Base-by-base conservation (phyloP, 2,329 filamentous ascomycete genomes). In the Fusarium poae region DNA sequence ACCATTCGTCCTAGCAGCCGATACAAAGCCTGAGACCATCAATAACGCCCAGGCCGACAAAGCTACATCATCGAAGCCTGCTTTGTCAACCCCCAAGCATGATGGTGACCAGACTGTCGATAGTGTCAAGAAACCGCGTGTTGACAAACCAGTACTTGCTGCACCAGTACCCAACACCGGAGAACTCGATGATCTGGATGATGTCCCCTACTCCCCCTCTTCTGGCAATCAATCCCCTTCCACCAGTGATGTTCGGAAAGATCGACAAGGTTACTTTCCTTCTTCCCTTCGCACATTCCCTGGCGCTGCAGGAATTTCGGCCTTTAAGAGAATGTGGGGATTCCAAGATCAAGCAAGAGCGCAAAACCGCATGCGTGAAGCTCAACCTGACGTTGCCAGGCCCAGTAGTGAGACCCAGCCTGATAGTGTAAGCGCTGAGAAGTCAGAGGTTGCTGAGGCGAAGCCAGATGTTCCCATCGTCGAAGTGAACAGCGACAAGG, bases 251-350 rank as follows among this genome's bases (percentile, higher is more conserved):
- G 40, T 25, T 27, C 68, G 67, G 35, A 64, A 62, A n/a, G 62
- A 61, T 29, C 30, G 44, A n/a, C 55, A 60, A 58, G 52, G 56
- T 46, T 73, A 71, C 53, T 74, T 72, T 32, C 67, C 71, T 30
- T 69, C 69, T n/a, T 62, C 71, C 13, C 59, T 72, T 13, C 60
- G 71, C 15, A 61, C 53, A 21, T 59, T 72, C 21, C 71, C 71
- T 25, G 57, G 60, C 16, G 54, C 67, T 12, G 63, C 62, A 35
- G 62, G 68, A 32, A 65, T 71, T n/a, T 57, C 51, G 15, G 63
- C 52, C 25, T 72, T 71, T 51, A 68, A 57, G 39, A 70, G 58
- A 32, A 66, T 72, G 63, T 72, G 69, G 69, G 69, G 69, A 39
- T 67, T 65, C 39, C 57, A 50, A 21, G 59, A 68, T 16, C 67